phyloP scores from a whole-genome alignment of 2,329 filamentous ascomycete species.

The Tolypocladium guangdongense region DNA sequence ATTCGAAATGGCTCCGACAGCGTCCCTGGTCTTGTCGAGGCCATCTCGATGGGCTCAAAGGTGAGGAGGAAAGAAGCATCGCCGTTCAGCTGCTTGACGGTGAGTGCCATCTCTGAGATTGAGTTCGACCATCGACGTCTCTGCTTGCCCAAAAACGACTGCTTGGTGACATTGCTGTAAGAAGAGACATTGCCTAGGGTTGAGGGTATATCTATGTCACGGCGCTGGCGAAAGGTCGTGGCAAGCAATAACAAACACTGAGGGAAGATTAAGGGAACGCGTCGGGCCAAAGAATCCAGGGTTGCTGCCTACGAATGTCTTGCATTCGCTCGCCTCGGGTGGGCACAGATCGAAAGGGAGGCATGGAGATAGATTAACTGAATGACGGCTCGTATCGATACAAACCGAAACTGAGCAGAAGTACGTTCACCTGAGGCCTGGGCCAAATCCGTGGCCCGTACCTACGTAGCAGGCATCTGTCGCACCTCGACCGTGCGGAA shows the following conservation, averaged over 20 bases:
- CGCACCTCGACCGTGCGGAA: background rate
- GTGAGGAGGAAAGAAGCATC: conserved; percentile 56
- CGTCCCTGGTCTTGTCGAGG: conserved; percentile 1
- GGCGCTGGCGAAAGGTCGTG: background rate
- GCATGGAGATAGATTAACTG: background rate
- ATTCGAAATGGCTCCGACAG: conserved; percentile 47
- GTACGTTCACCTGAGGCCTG: background rate
- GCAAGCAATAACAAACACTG: background rate
- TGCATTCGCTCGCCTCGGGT: background rate
- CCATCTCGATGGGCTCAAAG: conserved; percentile 40
- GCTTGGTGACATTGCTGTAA: background rate
- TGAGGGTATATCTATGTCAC: background rate
- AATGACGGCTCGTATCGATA: background rate
- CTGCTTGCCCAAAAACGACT: background rate
- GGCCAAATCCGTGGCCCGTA: background rate
- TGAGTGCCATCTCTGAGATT: conserved; percentile 42
- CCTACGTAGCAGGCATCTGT: background rate
- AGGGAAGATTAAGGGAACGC: background rate
- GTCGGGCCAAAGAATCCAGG: background rate
- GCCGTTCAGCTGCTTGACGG: conserved; percentile 51
- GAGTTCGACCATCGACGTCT: background rate
- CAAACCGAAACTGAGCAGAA: background rate
- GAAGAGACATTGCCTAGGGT: background rate
- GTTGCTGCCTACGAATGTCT: background rate
- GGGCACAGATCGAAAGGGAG: background rate